These are phyloP conservation scores for Nymphaea thermarum DNA, from an alignment of 164 flowering plant genomes.

Conservation along the genomic window DNA sequence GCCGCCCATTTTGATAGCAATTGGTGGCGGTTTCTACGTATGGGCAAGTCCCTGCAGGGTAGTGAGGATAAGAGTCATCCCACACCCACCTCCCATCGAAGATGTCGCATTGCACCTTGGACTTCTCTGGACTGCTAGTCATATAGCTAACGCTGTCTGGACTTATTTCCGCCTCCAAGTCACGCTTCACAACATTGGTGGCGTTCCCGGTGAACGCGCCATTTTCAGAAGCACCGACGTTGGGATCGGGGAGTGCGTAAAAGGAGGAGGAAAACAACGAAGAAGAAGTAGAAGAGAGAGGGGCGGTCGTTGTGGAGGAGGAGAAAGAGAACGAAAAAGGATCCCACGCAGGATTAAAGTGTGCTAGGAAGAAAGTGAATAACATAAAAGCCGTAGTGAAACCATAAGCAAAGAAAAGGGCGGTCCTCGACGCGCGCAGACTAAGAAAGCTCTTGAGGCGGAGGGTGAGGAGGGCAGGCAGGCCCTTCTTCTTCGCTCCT, in stretches of 20 bases:
- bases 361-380: conserved; percentile 51
- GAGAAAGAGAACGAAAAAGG: conserved; percentile 54
- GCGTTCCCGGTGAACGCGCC: too few relatives aligned
- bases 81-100: conserved; percentile 82
- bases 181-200: too few relatives aligned
- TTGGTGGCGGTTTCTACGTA: conserved; percentile 70
- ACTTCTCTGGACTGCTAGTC: too few relatives aligned
- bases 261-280: conserved; percentile 36
- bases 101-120: conserved; percentile 37
- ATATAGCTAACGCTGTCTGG: too few relatives aligned
- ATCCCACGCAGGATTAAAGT: conserved; percentile 39
- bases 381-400: conserved; percentile 45
- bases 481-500: too few relatives aligned
- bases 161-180: too few relatives aligned
- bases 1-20: conserved; percentile 72
- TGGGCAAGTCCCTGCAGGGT: conserved; percentile 71
- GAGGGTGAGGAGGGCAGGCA: too few relatives aligned
- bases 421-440: too few relatives aligned
- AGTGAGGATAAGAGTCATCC: conserved; percentile 80
- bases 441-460: too few relatives aligned
- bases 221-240: too few relatives aligned
- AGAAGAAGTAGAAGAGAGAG: neutral
- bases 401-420: conserved; percentile 27
- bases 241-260: conserved; percentile 40
- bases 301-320: conserved; percentile 5